Base-by-base conservation (phyloP, 441 rosid species). In the Metrosideros polymorpha region DNA sequence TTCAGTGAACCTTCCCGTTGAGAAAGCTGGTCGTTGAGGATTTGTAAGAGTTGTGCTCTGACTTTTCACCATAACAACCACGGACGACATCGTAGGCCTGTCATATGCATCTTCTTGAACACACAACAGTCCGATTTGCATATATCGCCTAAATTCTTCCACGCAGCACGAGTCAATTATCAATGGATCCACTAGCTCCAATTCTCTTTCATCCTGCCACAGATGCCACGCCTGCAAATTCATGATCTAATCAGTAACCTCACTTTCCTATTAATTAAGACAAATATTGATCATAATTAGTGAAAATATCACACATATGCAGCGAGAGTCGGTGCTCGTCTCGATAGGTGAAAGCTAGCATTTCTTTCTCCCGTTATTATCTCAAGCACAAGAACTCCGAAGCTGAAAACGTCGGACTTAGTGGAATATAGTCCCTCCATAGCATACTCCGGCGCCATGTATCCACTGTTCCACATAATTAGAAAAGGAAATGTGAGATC, bases 361-460 rank as follows among this genome's bases (percentile, higher is more conserved):
- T 91, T 91, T 53, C 54, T 89, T 85, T 55, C 84, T 6, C 92
- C 92, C 1, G 91, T 88, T 86, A 91, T 91, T 39, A 92, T 89
- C 90, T 93, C 94, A 29, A 93, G 84, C 82, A 92, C 43, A 22
- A 93, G 84, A 29, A 93, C 93, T 63, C 93, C 93, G 8, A 91
- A 93, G 88, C 93, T 93, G 79, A 71, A 93, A 79, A 90, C 92
- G 43, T 93, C 93, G 4, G 94, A 92, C 25, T 93, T 92, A 10
- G 59, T 87, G 0, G 94, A 93, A 87, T 89, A 92, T 9, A 88
- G 54, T 39, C 94, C 94, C 15, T 91, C 91, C 93, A 91, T 91
- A 4, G 92, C 93, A 56, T 90, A 93, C 61, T 92, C 93, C 1
- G 92, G 93, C 6, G 92, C 90, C 93, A 92, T 92, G 55, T 92